These are phyloP conservation scores for Colletotrichum eleusines DNA, from an alignment of 2,329 filamentous ascomycete genomes.

Conservation along the genomic window DNA sequence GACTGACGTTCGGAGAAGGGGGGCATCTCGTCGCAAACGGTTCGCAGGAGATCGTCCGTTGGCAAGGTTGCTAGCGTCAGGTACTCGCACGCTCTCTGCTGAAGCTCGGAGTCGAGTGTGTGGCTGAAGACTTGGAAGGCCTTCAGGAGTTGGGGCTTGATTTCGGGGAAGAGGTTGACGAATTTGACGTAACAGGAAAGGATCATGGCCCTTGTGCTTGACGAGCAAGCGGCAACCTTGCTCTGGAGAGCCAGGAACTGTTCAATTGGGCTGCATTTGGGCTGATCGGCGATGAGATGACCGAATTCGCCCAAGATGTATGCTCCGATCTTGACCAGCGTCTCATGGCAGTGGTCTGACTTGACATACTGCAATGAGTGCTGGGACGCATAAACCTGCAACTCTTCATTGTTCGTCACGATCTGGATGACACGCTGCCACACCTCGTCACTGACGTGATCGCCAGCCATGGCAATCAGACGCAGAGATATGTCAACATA, in stretches of 20 bases:
- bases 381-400: conserved; percentile 95
- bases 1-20: conserved; percentile 96
- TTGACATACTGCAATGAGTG: conserved; percentile 94
- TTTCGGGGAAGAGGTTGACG: conserved; percentile 97
- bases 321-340: conserved; percentile 95
- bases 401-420: conserved; percentile 98
- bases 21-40: conserved; percentile 98
- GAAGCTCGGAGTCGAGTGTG: conserved; percentile 92
- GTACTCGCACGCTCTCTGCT: conserved; percentile 97
- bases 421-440: conserved; percentile 99
- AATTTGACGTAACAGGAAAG: conserved; percentile 97
- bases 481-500: conserved; percentile 98
- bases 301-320: conserved; percentile 98
- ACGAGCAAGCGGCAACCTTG: conserved; percentile 90
- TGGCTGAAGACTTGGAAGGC: conserved; percentile 95
- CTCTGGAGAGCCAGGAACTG: conserved; percentile 93
- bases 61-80: conserved; percentile 85
- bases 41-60: conserved; percentile 90
- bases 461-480: conserved; percentile 94
- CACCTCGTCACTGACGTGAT: conserved; percentile 98
- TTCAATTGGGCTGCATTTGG: conserved; percentile 94
- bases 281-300: conserved; percentile 92
- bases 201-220: conserved; percentile 91
- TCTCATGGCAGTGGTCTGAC: conserved; percentile 94
- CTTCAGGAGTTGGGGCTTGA: conserved; percentile 92